Conservation (phyloP, 2,329 filamentous ascomycete genomes). For the Ophiosphaerella korrae region DNA sequence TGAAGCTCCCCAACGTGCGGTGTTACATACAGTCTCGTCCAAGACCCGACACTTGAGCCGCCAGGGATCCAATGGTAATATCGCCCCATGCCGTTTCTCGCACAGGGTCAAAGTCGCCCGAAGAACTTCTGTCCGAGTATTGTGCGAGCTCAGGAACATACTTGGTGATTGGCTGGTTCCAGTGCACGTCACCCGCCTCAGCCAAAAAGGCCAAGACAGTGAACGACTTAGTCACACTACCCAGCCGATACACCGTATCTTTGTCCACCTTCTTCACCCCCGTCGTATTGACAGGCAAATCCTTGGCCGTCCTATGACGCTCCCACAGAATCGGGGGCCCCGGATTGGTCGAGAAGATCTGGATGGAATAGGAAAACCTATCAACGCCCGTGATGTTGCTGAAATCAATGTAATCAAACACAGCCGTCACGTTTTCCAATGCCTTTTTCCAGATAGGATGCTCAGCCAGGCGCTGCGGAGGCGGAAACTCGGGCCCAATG, state of each 20-base stretch:
- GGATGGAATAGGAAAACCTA: constrained; percentile 28
- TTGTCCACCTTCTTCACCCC: constrained; percentile 35
- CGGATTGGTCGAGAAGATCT: constrained; percentile 31
- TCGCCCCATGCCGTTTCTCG: constrained; percentile 38
- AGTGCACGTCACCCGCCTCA: constrained; percentile 41
- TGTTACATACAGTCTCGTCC: constrained; percentile 34
- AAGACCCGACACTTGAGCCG: constrained; percentile 43
- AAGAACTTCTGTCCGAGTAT: not conserved
- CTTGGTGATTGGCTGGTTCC: constrained; percentile 38
- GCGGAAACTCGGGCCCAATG: constrained; percentile 29
- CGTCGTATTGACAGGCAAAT: constrained; percentile 19
- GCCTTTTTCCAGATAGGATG: constrained; percentile 28
- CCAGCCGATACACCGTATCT: constrained; percentile 52
- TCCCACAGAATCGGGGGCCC: constrained; percentile 24
- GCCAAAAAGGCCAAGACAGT: constrained; percentile 48
- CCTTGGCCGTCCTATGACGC: constrained; percentile 22
- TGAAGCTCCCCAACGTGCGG: constrained; percentile 5
- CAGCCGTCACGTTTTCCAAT: constrained; percentile 21
- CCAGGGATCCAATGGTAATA: constrained; percentile 41
- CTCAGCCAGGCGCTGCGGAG: constrained; percentile 21
- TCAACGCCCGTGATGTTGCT: constrained; percentile 21
- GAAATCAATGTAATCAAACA: constrained; percentile 26
- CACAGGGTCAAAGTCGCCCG: constrained; percentile 26
- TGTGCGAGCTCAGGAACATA: constrained; percentile 34
- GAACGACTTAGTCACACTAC: constrained; percentile 50